phyloP scores from a whole-genome alignment of 805 yeast species.

The Candida maris region DNA sequence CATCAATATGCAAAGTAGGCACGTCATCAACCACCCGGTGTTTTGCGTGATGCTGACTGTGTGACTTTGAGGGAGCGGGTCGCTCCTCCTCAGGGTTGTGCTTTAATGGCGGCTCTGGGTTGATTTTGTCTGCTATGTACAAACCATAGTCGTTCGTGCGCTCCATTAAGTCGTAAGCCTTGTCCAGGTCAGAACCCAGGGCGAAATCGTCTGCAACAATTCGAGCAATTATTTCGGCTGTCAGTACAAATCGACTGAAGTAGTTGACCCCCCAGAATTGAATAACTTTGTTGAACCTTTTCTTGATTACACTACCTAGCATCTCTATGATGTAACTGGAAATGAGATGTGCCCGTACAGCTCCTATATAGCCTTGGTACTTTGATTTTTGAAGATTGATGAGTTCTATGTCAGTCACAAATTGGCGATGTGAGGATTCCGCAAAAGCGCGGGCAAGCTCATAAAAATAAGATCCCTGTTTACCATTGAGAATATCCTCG shows the following conservation, averaged over 20 bases:
- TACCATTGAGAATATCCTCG: constrained; percentile 35
- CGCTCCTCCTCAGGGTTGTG: too few relatives aligned
- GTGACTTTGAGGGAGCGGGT: too few relatives aligned
- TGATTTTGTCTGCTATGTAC: constrained; percentile 30
- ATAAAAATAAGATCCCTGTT: constrained; percentile 46
- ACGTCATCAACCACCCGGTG: too few relatives aligned
- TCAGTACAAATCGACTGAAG: constrained; percentile 55
- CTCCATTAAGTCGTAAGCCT: constrained; percentile 45
- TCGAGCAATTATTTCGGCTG: constrained; percentile 57
- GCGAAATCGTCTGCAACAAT: constrained; percentile 46
- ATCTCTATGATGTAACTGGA: constrained; percentile 39
- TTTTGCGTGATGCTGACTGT: too few relatives aligned
- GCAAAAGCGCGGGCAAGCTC: constrained; percentile 42
- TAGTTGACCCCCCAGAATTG: constrained; percentile 59
- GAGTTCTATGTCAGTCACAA: constrained; percentile 46
- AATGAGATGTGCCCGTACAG: constrained; percentile 50
- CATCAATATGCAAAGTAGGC: too few relatives aligned
- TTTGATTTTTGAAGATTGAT: constrained; percentile 41
- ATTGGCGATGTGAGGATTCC: constrained; percentile 36
- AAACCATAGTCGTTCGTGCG: constrained; percentile 39
- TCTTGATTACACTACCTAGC: constrained; percentile 31
- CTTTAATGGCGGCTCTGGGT: constrained; percentile 12
- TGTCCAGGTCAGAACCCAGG: constrained; percentile 31
- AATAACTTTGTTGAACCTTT: constrained; percentile 41
- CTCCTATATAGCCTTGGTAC: constrained; percentile 63